phyloP scores from a whole-genome alignment of 768 basidiomycete species.

The Suillus discolor region DNA sequence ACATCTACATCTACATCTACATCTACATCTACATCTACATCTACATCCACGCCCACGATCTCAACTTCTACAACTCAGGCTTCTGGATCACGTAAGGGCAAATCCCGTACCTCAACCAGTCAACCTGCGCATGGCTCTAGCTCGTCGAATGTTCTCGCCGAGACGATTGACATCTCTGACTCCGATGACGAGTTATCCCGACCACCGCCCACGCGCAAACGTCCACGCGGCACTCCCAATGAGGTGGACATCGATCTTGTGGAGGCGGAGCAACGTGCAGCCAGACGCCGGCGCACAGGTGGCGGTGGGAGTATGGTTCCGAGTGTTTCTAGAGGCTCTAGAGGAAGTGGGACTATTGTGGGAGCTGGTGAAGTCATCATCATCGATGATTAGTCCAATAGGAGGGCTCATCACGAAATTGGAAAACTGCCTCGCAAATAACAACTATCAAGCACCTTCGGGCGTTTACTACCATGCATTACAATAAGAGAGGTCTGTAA shows the following conservation, averaged over 20 bases:
- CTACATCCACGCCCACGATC: background rate
- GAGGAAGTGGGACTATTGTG: conserved; percentile 16
- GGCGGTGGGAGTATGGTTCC: conserved; percentile 16
- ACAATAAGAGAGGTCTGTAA: too few species aligned
- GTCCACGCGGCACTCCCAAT: conserved; percentile 29
- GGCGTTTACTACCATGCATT: too few species aligned
- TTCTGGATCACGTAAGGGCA: conserved; percentile 34
- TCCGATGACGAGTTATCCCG: conserved; percentile 29
- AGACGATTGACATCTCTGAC: conserved; percentile 34
- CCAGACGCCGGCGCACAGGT: conserved; percentile 25
- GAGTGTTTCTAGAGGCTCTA: background rate
- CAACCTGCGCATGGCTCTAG: conserved; percentile 17
- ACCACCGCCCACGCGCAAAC: conserved; percentile 27
- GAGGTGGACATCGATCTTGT: conserved; percentile 33
- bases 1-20: background rate
- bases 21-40: background rate
- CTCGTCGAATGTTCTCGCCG: conserved; percentile 11
- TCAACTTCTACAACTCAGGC: background rate
- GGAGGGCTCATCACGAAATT: background rate
- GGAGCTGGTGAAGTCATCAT: conserved; percentile 45
- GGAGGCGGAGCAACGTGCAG: conserved; percentile 30
- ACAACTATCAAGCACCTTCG: too few species aligned
- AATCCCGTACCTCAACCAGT: conserved; percentile 28
- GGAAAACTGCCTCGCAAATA: too few species aligned
- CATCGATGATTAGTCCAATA: conserved; percentile 38